These are phyloP conservation scores for Liquidambar formosana DNA, from an alignment of 164 flowering plant genomes.

Conservation along the genomic window DNA sequence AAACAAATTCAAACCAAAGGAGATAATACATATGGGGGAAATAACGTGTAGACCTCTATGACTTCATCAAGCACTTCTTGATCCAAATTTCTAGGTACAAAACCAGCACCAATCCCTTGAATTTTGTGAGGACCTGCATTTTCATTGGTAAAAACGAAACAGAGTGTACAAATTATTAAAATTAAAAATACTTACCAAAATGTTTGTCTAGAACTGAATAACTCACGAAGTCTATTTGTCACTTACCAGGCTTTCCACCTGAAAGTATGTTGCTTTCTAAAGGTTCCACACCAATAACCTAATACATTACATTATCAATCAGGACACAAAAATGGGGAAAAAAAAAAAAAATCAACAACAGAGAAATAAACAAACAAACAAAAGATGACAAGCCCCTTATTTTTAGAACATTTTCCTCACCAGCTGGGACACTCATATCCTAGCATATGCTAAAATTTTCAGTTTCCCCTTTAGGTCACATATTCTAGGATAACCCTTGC, in stretches of 20 bases:
- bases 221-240: not conserved
- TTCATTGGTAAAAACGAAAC: conserved; percentile 11
- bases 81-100: conserved; percentile 84
- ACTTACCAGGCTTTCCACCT: conserved; percentile 92
- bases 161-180: not conserved
- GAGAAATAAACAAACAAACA: no score
- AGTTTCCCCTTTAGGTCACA: no score
- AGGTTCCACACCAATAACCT: conserved; percentile 97
- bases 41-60: conserved; percentile 49
- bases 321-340: not conserved
- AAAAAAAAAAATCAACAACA: not conserved
- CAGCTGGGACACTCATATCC: not conserved
- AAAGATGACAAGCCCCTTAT: not conserved
- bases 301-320: conserved; percentile 10
- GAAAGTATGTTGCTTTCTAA: conserved; percentile 86
- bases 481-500: not conserved
- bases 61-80: conserved; percentile 77
- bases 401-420: not conserved
- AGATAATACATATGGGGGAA: not conserved
- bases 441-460: not conserved
- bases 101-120: conserved; percentile 99
- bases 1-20: not conserved
- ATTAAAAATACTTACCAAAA: not conserved
- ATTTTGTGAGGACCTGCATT: conserved; percentile 95
- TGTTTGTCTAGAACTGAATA: not conserved